phyloP scores from a whole-genome alignment of 2,329 filamentous ascomycete genomes.

The Colletotrichum filicis region DNA sequence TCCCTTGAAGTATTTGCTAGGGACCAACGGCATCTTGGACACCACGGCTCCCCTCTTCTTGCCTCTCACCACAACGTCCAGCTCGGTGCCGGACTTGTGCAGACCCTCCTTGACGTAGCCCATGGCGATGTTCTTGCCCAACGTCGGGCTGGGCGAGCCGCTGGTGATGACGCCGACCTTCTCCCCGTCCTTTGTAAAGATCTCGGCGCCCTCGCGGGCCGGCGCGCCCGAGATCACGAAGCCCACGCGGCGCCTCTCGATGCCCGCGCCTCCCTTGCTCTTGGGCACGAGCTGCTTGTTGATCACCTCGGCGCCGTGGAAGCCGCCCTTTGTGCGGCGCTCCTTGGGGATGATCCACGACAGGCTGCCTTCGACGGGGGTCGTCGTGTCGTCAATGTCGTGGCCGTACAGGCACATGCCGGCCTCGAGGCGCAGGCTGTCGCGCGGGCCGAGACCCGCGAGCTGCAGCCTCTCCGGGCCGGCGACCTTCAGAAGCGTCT shows the following conservation, averaged over 20 bases:
- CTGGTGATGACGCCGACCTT: slow-evolving; percentile 86
- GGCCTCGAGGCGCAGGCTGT: slow-evolving; percentile 92
- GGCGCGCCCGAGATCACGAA: slow-evolving; percentile 87
- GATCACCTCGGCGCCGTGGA: slow-evolving; percentile 85
- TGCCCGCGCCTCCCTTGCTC: slow-evolving; percentile 77
- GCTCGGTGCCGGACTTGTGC: slow-evolving; percentile 86
- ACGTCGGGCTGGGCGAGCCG: slow-evolving; percentile 86
- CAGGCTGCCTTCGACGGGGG: slow-evolving; percentile 67
- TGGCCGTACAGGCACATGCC: slow-evolving; percentile 99
- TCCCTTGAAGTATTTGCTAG: slow-evolving; percentile 78
- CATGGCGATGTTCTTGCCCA: slow-evolving; percentile 96
- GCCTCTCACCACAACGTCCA: slow-evolving; percentile 82
- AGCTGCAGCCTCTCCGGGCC: slow-evolving; percentile 74
- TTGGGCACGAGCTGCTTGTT: slow-evolving; percentile 79
- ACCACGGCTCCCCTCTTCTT: slow-evolving; percentile 80
- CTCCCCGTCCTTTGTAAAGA: slow-evolving; percentile 72
- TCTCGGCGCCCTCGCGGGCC: slow-evolving; percentile 87
- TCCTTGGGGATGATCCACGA: slow-evolving; percentile 87
- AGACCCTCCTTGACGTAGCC: slow-evolving; percentile 85
- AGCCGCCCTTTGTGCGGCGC: slow-evolving; percentile 75
- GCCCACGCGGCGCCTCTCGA: slow-evolving; percentile 80
- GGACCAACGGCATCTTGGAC: slow-evolving; percentile 89
- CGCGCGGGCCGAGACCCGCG: slow-evolving; percentile 89
- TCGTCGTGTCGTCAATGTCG: slow-evolving; percentile 84
- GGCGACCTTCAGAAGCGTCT: slow-evolving; percentile 70